These are phyloP conservation scores for Westerdykella aurantiaca DNA, from an alignment of 2,329 filamentous ascomycete species.

Conservation along the genomic window DNA sequence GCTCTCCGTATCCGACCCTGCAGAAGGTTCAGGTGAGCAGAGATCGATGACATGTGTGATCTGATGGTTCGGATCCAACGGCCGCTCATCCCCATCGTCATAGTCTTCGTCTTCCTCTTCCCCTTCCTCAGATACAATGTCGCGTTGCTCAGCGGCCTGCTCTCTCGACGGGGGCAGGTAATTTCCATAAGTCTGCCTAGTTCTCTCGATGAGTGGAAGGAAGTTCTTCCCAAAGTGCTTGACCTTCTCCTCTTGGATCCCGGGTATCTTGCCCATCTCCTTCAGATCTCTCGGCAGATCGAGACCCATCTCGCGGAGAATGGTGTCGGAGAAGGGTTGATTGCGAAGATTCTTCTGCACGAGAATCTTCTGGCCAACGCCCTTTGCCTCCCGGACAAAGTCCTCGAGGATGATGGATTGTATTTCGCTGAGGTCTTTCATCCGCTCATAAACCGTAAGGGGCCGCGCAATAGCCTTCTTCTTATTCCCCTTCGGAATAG, in stretches of 20 bases:
- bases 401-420: conserved; percentile 59
- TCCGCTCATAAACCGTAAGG: conserved; percentile 52
- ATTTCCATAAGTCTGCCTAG: conserved; percentile 21
- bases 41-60: conserved; percentile 42
- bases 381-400: conserved; percentile 60
- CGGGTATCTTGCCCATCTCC: conserved; percentile 58
- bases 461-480: conserved; percentile 48
- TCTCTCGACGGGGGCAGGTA: conserved; percentile 13
- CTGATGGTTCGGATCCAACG: conserved; percentile 46
- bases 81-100: conserved; percentile 37
- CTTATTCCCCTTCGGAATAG: conserved; percentile 33
- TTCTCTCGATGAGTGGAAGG: conserved; percentile 49
- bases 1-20: conserved; percentile 7
- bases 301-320: conserved; percentile 69
- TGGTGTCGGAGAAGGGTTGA: conserved; percentile 60
- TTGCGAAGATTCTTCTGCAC: conserved; percentile 53
- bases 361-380: conserved; percentile 56
- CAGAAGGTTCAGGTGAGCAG: conserved; percentile 21
- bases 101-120: conserved; percentile 37
- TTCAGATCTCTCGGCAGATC: conserved; percentile 57
- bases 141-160: conserved; percentile 9
- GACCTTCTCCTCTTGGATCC: conserved; percentile 60
- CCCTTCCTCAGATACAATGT: conserved; percentile 13
- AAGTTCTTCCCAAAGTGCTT: conserved; percentile 56
- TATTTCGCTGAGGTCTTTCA: conserved; percentile 51